Evolutionary conservation across 768 basidiomycete species (phyloP), one percentile per base, ranked within the genome.

Genomic region (Mrakia frigida): DNA sequence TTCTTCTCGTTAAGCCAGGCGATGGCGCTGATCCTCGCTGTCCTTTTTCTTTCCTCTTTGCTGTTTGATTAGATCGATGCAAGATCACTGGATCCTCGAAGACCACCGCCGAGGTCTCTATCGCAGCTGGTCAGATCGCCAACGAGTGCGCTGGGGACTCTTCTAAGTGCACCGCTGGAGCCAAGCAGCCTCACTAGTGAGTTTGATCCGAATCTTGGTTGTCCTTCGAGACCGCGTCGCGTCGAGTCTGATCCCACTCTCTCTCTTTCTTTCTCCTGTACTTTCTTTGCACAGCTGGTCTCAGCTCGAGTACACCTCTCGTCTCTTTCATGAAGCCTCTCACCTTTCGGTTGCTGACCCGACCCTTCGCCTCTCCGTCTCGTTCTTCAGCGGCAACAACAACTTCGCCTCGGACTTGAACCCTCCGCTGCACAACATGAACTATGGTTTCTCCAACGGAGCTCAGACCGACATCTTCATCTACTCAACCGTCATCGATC

Each of bases 361-460:
- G 68, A 53, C 76, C 79, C 0, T 82, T 81, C 78, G 82, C 82
- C 77, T 79, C 39, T 69, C 37, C 46, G 6, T 50, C 46, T 50
- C 6, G 67, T 73, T 37, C 33, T 70, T n/a, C 31, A 77, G 75
- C 43, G 79, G 80, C 31, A 82, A 82, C 74, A 75, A 73, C 60
- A 81, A 81, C 68, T 80, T 75, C 18, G 46, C 74, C 21, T 80
- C 81, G 69, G 81, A 82, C 21, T 80, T 81, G 69, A 81, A 82
- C 39, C 81, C 82, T 28, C 84, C 83, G 16, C 75, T 78, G 75
- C 92, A 92, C 83, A 89, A 86, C 80, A 87, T 88, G 77, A 83
- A 88, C 21, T 92, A 91, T 85, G 89, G 89, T 80, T 92, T 91
- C 82, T 75, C 78, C 14, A 88, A 92, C 80, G 91, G 92, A 13